These are phyloP conservation scores for Boletus smithii DNA, from an alignment of 1,284 basidiomycete genomes.

Conservation along the genomic window DNA sequence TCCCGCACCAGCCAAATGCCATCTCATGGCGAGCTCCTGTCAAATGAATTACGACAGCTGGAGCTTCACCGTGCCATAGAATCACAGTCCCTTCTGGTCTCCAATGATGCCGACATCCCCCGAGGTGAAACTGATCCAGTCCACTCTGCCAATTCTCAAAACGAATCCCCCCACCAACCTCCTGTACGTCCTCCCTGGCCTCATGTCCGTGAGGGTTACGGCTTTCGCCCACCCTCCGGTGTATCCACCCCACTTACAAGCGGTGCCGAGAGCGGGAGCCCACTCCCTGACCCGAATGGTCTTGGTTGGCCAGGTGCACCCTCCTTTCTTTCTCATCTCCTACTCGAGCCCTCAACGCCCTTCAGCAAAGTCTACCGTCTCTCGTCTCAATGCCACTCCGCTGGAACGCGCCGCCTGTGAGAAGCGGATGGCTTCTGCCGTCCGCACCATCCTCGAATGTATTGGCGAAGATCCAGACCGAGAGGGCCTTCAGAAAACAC, in stretches of 20 bases:
- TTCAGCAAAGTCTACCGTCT: slow-evolving; percentile 86
- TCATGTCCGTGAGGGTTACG: slow-evolving; percentile 69
- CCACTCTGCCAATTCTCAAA: neutral
- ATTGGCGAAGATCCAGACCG: slow-evolving; percentile 98
- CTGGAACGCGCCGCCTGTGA: slow-evolving; percentile 72
- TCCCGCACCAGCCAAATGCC: too few relatives aligned
- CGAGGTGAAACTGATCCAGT: too few relatives aligned
- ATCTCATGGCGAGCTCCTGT: too few relatives aligned
- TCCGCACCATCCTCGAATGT: slow-evolving; percentile 92
- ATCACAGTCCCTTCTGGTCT: too few relatives aligned
- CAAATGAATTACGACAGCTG: too few relatives aligned
- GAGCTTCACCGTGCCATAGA: too few relatives aligned
- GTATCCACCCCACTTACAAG: slow-evolving; percentile 56
- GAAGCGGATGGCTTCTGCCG: slow-evolving; percentile 77
- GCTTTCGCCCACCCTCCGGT: slow-evolving; percentile 70
- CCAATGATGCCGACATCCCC: too few relatives aligned
- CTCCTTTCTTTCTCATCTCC: neutral
- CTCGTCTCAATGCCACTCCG: slow-evolving; percentile 76
- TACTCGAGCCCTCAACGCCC: slow-evolving; percentile 12
- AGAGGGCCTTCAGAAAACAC: slow-evolving; percentile 88
- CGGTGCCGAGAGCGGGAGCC: slow-evolving; percentile 30
- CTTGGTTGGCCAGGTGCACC: slow-evolving; percentile 89
- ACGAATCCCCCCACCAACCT: neutral
- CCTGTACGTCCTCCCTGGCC: slow-evolving; percentile 25
- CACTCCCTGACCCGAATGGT: slow-evolving; percentile 81